Evolutionary conservation across 495 filamentous ascomycete genomes (phyloP), one percentile per base, ranked within the genome.

Genomic region (Lophiostoma macrostomum): DNA sequence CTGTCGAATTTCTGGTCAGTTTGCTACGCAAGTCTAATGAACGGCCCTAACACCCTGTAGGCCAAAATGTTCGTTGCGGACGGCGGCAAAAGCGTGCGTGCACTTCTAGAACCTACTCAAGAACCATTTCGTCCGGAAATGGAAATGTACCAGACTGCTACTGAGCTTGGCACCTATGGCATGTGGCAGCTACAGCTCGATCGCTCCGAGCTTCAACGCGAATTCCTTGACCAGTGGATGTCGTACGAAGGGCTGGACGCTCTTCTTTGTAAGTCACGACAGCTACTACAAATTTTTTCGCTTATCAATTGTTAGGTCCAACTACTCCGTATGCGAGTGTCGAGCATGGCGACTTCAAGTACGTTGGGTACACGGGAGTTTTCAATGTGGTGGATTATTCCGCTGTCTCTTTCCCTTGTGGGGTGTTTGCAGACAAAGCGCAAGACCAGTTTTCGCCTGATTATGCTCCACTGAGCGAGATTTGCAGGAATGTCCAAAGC

Each of bases 171-270:
- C 13, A 58, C 60, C 2, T 56, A 66, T 47, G 68, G 51, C 11
- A 60, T 71, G 44, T 71, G 68, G 68, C 56, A 69, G 47, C 56
- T 71, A 18, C 68, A 69, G 6, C 37, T 56, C 14, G 60, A 66
- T 50, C 65, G 68, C 4, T 67, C 63, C 1, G 63, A 64, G 28
- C 44, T 69, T 1, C 54, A 53, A n/a, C 64, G 60, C 38, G 5
- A 56, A 27, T 71, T 64, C 54, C 61, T 69, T 8, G 65, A 68
- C 11, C 67, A 61, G 28, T 69, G 67, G 68, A 48, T 38, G 18
- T 56, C 55, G 14, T 51, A 52, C 19, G 61, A 52, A 12, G 68
- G 60, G 0, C 45, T 71, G 0, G 68, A 71, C 58, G 67, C 64
- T 8, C 61, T 70, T 23, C 43, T 70, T 25, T 35, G 61, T 64